A percentile compares a stretch with the other conserved stretches of the same genome.
These are phyloP conservation scores for Kurtzmaniella fragi DNA, from an alignment of 805 yeast species.

Conservation along the genomic window DNA sequence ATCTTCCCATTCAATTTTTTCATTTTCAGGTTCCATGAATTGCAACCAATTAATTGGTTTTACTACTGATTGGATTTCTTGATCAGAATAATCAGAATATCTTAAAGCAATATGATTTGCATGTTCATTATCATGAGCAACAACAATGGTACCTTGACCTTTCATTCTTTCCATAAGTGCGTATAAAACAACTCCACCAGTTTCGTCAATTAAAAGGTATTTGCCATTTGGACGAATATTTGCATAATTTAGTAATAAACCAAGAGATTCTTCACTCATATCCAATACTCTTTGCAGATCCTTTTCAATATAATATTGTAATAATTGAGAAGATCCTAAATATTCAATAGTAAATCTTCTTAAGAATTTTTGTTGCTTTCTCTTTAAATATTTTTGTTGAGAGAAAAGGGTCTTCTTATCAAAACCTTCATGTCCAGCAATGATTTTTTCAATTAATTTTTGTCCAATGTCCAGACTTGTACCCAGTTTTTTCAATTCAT, in stretches of 20 bases:
- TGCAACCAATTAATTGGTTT: conserved; percentile 74
- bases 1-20: conserved; percentile 42
- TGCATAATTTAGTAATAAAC: conserved; percentile 69
- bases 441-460: conserved; percentile 74
- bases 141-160: conserved; percentile 63
- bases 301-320: conserved; percentile 73
- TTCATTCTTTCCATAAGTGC: conserved; percentile 89
- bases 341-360: conserved; percentile 80
- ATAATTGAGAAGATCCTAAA: conserved; percentile 62
- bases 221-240: conserved; percentile 87
- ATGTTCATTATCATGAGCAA: conserved; percentile 91
- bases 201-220: conserved; percentile 85
- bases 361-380: conserved; percentile 89
- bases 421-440: conserved; percentile 79
- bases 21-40: conserved; percentile 70
- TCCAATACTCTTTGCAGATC: conserved; percentile 71
- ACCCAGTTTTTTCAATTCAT: conserved; percentile 68
- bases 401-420: conserved; percentile 85
- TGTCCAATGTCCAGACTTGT: conserved; percentile 61
- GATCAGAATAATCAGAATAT: conserved; percentile 59
- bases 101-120: conserved; percentile 71
- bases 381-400: conserved; percentile 84
- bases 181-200: conserved; percentile 86
- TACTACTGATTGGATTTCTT: conserved; percentile 48
- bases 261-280: conserved; percentile 80